phyloP scores from a whole-genome alignment of 2,329 filamentous ascomycete species.

The Periconia sp. region DNA sequence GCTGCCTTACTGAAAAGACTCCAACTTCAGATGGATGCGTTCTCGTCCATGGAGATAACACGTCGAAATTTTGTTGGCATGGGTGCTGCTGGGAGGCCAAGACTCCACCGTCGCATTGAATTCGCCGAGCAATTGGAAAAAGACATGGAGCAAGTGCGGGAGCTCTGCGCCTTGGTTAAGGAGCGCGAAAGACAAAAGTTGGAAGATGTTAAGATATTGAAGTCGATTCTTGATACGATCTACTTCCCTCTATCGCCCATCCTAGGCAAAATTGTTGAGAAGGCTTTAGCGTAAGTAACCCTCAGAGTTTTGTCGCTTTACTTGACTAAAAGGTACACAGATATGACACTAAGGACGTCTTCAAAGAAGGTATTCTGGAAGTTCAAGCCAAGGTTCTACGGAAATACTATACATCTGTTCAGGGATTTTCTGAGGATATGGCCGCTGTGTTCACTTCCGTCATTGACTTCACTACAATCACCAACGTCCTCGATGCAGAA shows the following conservation, averaged over 20 bases:
- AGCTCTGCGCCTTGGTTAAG: conserved; percentile 70
- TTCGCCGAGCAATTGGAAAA: conserved; percentile 76
- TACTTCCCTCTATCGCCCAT: conserved; percentile 87
- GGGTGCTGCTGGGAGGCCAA: conserved; percentile 78
- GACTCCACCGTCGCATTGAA: conserved; percentile 79
- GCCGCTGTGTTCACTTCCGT: conserved; percentile 58
- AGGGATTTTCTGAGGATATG: conserved; percentile 62
- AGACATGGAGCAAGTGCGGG: conserved; percentile 76
- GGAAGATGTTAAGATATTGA: conserved; percentile 73
- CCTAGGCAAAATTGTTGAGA: conserved; percentile 76
- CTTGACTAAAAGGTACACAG: conserved; percentile 17
- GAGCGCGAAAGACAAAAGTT: conserved; percentile 77
- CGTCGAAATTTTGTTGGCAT: conserved; percentile 93
- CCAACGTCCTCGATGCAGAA: conserved; percentile 44
- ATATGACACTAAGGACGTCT: conserved; percentile 55
- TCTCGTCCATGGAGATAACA: conserved; percentile 96
- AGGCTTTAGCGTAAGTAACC: conserved; percentile 75
- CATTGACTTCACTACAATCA: conserved; percentile 51
- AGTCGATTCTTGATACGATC: conserved; percentile 79
- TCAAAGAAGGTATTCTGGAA: conserved; percentile 55
- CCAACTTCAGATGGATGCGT: conserved; percentile 92
- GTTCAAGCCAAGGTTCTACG: conserved; percentile 58
- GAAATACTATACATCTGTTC: conserved; percentile 62
- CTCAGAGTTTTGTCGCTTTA: conserved; percentile 1
- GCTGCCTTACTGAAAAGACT: conserved; percentile 90